These are phyloP conservation scores for Aspergillus cavernicola DNA, from an alignment of 495 filamentous ascomycete genomes.

Conservation along the genomic window DNA sequence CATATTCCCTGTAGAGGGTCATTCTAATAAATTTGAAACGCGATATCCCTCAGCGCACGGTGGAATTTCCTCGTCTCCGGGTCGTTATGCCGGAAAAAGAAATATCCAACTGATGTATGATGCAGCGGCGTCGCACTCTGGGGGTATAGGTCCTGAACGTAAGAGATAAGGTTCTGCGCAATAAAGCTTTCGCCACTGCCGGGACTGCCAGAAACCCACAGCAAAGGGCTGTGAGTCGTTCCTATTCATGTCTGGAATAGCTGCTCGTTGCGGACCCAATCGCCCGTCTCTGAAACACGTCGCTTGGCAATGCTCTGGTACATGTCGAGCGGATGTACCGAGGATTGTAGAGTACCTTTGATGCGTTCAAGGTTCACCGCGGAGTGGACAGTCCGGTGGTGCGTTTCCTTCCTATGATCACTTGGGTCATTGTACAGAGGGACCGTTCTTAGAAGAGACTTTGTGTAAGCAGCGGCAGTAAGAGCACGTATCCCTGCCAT, in stretches of 20 bases:
- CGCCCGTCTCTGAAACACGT: background rate
- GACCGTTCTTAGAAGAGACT: conserved; percentile 22
- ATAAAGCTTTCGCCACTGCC: conserved; percentile 32
- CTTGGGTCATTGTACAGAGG: background rate
- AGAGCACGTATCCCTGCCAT: conserved; percentile 27
- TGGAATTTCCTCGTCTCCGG: conserved; percentile 23
- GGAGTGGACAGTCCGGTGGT: conserved; percentile 20
- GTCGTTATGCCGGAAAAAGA: conserved; percentile 32
- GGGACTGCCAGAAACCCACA: conserved; percentile 7
- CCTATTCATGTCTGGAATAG: background rate
- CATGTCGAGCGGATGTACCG: background rate
- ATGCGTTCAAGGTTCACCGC: conserved; percentile 4
- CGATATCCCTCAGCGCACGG: conserved; percentile 25
- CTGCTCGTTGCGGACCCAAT: background rate
- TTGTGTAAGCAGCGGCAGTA: conserved; percentile 31
- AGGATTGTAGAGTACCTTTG: background rate
- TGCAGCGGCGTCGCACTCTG: background rate
- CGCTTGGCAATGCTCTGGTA: background rate
- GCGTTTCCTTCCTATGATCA: background rate
- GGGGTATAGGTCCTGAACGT: conserved; percentile 9
- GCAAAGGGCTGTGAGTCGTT: background rate
- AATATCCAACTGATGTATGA: conserved; percentile 25
- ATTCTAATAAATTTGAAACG: conserved; percentile 23
- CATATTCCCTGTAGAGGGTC: background rate
- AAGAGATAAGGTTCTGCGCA: conserved; percentile 21